These are phyloP conservation scores for Podaxis mareebaensis DNA, from an alignment of 768 basidiomycete species.

Conservation along the genomic window DNA sequence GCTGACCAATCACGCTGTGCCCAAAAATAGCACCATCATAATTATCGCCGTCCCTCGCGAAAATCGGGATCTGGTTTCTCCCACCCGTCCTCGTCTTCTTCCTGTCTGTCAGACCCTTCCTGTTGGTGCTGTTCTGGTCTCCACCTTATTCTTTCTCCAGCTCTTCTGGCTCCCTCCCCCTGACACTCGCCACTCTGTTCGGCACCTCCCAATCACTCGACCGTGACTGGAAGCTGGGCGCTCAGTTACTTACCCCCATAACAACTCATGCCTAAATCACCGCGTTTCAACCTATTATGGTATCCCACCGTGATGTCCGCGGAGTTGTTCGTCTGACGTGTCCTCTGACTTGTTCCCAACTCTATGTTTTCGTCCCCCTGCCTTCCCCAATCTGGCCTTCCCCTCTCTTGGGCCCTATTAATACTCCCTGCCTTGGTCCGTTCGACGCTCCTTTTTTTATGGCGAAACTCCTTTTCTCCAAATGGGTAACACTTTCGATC, in stretches of 20 bases:
- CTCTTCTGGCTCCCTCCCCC: not conserved
- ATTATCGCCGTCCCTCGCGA: constrained; percentile 7
- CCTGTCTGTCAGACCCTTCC: not conserved
- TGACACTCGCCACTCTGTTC: not conserved
- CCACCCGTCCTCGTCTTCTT: not conserved
- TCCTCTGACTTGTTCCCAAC: not conserved
- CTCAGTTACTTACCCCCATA: not conserved
- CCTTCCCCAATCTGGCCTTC: not conserved
- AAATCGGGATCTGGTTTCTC: constrained; percentile 5
- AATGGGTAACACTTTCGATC: not conserved
- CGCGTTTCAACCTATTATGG: constrained; percentile 5
- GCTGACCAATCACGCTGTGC: constrained; percentile 11
- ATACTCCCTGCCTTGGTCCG: constrained; percentile 5
- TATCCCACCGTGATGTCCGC: constrained; percentile 6
- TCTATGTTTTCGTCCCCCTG: not conserved
- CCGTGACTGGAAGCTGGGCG: constrained; percentile 3
- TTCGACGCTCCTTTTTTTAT: not conserved
- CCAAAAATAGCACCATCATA: constrained; percentile 6
- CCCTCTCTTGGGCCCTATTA: constrained; percentile 13
- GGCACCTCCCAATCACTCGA: constrained; percentile 1
- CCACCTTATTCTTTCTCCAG: not conserved
- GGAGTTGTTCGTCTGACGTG: not conserved
- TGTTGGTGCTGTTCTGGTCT: not conserved
- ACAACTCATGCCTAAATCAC: constrained; percentile 12
- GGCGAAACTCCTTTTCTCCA: not conserved